Conservation (phyloP, 2,329 filamentous ascomycete genomes). For the Cephalotrichum gorgonifer region DNA sequence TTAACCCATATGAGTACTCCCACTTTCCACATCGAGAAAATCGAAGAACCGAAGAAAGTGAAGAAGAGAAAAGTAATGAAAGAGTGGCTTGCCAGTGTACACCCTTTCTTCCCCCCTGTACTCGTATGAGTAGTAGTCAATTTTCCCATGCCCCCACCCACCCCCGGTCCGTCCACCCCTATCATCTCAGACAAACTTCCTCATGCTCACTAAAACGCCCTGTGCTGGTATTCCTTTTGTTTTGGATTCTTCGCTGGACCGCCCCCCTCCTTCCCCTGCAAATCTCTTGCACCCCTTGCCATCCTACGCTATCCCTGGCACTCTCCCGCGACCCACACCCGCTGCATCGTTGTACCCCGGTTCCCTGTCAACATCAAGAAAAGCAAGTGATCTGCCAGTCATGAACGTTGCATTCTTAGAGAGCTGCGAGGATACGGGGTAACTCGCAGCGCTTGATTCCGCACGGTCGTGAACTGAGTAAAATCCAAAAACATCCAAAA, state of each 20-base stretch:
- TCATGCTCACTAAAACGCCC: not conserved
- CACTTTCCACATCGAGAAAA: not conserved
- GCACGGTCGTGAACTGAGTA: too few species aligned
- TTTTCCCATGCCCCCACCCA: too few species aligned
- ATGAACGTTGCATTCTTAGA: not conserved
- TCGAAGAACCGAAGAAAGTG: not conserved
- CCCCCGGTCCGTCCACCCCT: not conserved
- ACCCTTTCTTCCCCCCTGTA: not conserved
- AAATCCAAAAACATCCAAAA: too few species aligned
- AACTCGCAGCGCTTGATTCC: too few species aligned
- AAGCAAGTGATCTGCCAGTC: not conserved
- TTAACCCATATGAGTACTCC: not conserved
- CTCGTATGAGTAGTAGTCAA: too few species aligned
- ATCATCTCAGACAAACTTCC: not conserved
- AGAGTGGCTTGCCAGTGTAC: not conserved
- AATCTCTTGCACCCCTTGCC: not conserved
- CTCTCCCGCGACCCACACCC: not conserved
- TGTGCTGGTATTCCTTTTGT: not conserved
- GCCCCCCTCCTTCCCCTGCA: not conserved
- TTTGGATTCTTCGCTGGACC: too few species aligned
- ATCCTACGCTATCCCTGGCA: not conserved
- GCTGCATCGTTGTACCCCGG: not conserved
- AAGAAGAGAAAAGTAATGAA: not conserved
- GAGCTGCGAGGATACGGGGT: not conserved
- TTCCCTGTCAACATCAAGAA: not conserved